phyloP scores from a whole-genome alignment of 176 grass and related monocot species.

The Bolboschoenus planiculmis region DNA sequence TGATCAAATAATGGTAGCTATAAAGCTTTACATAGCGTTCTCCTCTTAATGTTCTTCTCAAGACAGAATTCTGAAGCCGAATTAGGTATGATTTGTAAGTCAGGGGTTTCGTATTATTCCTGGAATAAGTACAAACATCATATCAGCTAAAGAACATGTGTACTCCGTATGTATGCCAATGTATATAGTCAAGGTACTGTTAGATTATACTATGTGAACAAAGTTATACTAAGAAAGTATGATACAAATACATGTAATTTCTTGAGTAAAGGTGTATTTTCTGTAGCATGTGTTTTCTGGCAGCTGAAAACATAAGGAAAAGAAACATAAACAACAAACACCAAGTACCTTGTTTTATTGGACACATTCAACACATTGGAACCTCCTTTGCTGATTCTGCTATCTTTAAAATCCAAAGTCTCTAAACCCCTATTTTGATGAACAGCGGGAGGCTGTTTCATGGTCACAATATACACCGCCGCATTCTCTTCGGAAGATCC shows the following conservation, averaged over 20 bases:
- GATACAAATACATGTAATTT: background rate
- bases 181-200: background rate
- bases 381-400: conserved; percentile 27
- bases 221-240: background rate
- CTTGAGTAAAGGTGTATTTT: no score
- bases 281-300: no score
- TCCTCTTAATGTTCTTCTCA: conserved; percentile 76
- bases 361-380: conserved; percentile 47
- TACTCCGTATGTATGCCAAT: background rate
- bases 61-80: conserved; percentile 73
- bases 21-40: conserved; percentile 80
- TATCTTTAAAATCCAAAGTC: conserved; percentile 30
- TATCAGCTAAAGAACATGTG: background rate
- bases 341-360: conserved; percentile 53
- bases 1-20: conserved; percentile 92
- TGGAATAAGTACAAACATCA: conserved; percentile 32
- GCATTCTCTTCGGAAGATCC: conserved; percentile 46
- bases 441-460: conserved; percentile 61
- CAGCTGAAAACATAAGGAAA: no score
- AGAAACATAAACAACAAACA: conserved; percentile 10
- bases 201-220: background rate
- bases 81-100: conserved; percentile 71
- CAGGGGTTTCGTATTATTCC: conserved; percentile 37
- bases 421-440: conserved; percentile 45
- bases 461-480: conserved; percentile 83